Percentiles rank a stretch among this genome's conserved stretches.
phyloP scores from a whole-genome alignment of 2,329 filamentous ascomycete species.

The Fusarium sulawesiense region DNA sequence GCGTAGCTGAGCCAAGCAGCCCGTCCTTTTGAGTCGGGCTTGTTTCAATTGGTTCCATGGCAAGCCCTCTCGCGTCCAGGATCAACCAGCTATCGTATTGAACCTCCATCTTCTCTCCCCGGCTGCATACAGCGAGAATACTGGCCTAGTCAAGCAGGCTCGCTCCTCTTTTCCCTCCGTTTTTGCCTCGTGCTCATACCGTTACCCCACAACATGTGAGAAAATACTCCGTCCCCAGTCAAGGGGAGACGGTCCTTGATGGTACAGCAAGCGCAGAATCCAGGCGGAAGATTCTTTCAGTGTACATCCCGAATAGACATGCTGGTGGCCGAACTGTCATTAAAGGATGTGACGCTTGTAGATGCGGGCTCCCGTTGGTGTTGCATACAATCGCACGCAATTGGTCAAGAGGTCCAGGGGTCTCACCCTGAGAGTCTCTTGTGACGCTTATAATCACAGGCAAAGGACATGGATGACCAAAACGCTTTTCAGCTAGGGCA shows the following conservation, averaged over 20 bases:
- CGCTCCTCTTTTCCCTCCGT: constrained; percentile 9
- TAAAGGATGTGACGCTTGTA: constrained; percentile 35
- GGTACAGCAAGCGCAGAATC: constrained; percentile 19
- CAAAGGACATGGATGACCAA: constrained; percentile 19
- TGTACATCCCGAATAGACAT: constrained; percentile 37
- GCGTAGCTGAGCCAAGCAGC: constrained; percentile 4
- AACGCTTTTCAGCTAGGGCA: constrained; percentile 28
- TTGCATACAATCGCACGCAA: constrained; percentile 25
- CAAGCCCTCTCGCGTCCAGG: constrained; percentile 27
- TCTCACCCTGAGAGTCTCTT: constrained; percentile 21
- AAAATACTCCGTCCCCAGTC: constrained; percentile 6
- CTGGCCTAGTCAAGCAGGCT: constrained; percentile 23
- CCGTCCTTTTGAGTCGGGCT: constrained; percentile 31
- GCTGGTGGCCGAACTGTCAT: constrained; percentile 43
- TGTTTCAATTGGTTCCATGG: constrained; percentile 36
- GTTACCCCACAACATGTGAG: constrained; percentile 17
- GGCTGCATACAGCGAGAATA: constrained; percentile 5
- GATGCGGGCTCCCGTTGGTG: constrained; percentile 28
- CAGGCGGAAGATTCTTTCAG: constrained; percentile 40
- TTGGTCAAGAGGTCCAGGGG: constrained; percentile 30
- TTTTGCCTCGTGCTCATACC: background rate
- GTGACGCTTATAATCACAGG: constrained; percentile 23
- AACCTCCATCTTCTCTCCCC: constrained; percentile 1
- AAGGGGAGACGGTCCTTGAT: constrained; percentile 19
- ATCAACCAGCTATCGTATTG: constrained; percentile 17